A percentile compares a stretch with the other conserved stretches of the same genome.
phyloP scores from a whole-genome alignment of 1,139 yeast genomes.

The Candida sp. region DNA sequence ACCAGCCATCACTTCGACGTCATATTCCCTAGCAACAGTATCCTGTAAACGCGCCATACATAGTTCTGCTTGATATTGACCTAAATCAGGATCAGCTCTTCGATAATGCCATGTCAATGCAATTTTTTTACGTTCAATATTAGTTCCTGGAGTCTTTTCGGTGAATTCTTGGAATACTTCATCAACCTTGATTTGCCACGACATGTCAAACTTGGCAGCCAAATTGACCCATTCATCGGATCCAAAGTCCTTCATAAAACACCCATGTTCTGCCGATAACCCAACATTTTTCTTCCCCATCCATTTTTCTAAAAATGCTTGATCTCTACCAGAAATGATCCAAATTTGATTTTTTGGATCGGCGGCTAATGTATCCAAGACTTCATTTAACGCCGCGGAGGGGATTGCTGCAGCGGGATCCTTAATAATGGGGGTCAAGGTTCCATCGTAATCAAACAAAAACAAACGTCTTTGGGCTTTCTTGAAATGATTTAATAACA shows the following conservation, averaged over 20 bases:
- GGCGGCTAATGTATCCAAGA: constrained; percentile 56
- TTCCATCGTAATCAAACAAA: constrained; percentile 95
- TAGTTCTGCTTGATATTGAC: constrained; percentile 78
- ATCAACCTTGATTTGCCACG: constrained; percentile 85
- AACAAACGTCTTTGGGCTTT: constrained; percentile 69
- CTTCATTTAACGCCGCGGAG: constrained; percentile 61
- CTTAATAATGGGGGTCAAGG: constrained; percentile 90
- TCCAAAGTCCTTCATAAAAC: constrained; percentile 77
- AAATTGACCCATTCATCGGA: constrained; percentile 73
- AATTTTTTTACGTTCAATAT: constrained; percentile 83
- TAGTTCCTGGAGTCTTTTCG: constrained; percentile 87
- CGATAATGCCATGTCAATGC: constrained; percentile 99
- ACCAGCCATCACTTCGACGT: constrained; percentile 89
- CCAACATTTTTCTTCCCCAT: constrained; percentile 74
- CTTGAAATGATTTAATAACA: constrained; percentile 56
- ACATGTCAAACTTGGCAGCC: constrained; percentile 82
- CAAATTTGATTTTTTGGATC: constrained; percentile 89
- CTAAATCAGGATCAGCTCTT: constrained; percentile 89
- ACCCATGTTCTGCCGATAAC: constrained; percentile 95
- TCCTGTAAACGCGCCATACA: constrained; percentile 62
- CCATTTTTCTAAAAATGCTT: constrained; percentile 85
- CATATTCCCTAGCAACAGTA: constrained; percentile 64
- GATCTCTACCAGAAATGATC: constrained; percentile 97
- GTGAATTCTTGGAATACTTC: constrained; percentile 73
- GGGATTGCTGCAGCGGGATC: constrained; percentile 99